Percentiles rank a stretch among this genome's conserved stretches.
These are phyloP conservation scores for Trifolium pratense DNA, from an alignment of 306 rosid species.

Conservation along the genomic window DNA sequence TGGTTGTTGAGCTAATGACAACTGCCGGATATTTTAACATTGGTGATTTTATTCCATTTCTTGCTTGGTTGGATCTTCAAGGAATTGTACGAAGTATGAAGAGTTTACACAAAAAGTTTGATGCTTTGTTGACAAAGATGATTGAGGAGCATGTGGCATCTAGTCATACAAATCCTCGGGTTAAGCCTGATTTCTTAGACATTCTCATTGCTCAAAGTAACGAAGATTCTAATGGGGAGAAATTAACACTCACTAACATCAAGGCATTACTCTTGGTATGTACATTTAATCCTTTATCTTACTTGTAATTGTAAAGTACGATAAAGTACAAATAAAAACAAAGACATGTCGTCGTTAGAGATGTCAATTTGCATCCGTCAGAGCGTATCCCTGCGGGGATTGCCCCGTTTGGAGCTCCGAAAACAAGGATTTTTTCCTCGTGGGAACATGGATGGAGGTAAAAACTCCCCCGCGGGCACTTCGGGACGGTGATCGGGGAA, in stretches of 20 bases:
- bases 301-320: too few relatives aligned
- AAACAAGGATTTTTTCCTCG: too few relatives aligned
- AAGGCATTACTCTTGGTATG: slow-evolving; percentile 41
- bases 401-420: too few relatives aligned
- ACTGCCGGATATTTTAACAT: slow-evolving; percentile 40
- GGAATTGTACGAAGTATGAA: slow-evolving; percentile 39
- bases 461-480: too few relatives aligned
- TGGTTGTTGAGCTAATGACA: slow-evolving; percentile 41
- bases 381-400: too few relatives aligned
- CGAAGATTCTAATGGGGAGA: slow-evolving; percentile 3
- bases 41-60: slow-evolving; percentile 39
- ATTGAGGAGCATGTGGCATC: slow-evolving; percentile 33
- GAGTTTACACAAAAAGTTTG: slow-evolving; percentile 32
- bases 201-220: slow-evolving; percentile 31
- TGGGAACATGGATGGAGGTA: too few relatives aligned
- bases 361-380: too few relatives aligned
- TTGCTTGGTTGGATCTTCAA: slow-evolving; percentile 36
- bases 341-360: too few relatives aligned
- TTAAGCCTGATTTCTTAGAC: slow-evolving; percentile 40
- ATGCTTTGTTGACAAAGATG: slow-evolving; percentile 36
- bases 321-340: too few relatives aligned
- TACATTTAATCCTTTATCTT: not conserved
- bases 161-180: not conserved
- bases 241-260: slow-evolving; percentile 33
- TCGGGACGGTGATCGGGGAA: too few relatives aligned